Conservation (phyloP, 306 rosid genomes). For the Dalbergia cochinchinensis region DNA sequence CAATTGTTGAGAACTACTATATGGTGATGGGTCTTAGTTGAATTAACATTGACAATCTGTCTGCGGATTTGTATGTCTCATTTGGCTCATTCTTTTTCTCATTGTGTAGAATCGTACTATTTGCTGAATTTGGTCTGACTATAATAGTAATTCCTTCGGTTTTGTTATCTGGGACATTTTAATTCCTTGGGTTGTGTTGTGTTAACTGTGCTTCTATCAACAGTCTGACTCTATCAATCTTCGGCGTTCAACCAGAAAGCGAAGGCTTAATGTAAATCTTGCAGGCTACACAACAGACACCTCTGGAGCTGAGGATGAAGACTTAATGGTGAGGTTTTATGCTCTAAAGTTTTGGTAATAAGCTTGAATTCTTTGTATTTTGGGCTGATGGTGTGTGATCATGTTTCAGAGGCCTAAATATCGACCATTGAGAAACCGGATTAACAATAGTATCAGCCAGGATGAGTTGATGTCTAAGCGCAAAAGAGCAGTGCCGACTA, state of each 20-base stretch:
- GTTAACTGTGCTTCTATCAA: conserved; percentile 36
- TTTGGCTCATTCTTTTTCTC: not conserved
- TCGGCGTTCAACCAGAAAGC: conserved; percentile 82
- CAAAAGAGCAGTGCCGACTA: conserved; percentile 58
- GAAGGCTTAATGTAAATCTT: conserved; percentile 62
- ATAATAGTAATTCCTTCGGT: conserved; percentile 23
- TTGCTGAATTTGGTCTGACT: conserved; percentile 27
- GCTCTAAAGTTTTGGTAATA: conserved; percentile 26
- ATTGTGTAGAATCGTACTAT: conserved; percentile 15
- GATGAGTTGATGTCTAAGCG: conserved; percentile 71
- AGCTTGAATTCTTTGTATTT: conserved; percentile 42
- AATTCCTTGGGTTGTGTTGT: conserved; percentile 43
- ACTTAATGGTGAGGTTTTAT: conserved; percentile 74
- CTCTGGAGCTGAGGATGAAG: conserved; percentile 77
- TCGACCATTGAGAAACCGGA: conserved; percentile 59
- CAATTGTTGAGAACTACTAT: conserved; percentile 11
- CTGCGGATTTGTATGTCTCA: not conserved
- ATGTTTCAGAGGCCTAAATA: conserved; percentile 68
- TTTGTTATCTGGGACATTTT: conserved; percentile 33
- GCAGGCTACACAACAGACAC: conserved; percentile 60
- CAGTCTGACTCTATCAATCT: conserved; percentile 68
- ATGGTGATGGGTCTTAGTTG: conserved; percentile 1
- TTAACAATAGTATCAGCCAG: conserved; percentile 55
- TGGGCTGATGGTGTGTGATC: conserved; percentile 46
- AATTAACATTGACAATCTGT: conserved; percentile 18